Conservation (phyloP, 2,329 filamentous ascomycete genomes). For the Trichophyton verrucosum region DNA sequence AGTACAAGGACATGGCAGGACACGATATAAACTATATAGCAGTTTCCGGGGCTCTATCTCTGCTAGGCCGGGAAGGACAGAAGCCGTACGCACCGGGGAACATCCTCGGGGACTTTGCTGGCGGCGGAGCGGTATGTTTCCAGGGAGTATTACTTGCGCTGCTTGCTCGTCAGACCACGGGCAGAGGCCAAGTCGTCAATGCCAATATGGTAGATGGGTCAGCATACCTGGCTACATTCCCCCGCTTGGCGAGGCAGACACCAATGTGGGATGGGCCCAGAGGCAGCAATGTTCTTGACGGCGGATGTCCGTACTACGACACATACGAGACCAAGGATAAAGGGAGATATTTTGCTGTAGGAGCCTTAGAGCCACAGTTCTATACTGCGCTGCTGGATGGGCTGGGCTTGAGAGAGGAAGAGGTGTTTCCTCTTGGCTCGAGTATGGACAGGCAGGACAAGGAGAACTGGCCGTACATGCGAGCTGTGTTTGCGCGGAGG, state of each 20-base stretch:
- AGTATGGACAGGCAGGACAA: slow-evolving; percentile 47
- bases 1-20: slow-evolving; percentile 76
- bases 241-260: slow-evolving; percentile 53
- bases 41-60: slow-evolving; percentile 63
- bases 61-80: slow-evolving; percentile 59
- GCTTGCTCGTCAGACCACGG: slow-evolving; percentile 49
- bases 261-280: slow-evolving; percentile 51
- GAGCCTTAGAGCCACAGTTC: slow-evolving; percentile 80
- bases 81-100: slow-evolving; percentile 72
- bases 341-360: slow-evolving; percentile 69
- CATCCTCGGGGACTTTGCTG: slow-evolving; percentile 80
- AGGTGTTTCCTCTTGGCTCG: slow-evolving; percentile 34
- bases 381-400: slow-evolving; percentile 56
- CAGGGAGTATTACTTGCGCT: slow-evolving; percentile 73
- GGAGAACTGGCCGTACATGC: slow-evolving; percentile 55
- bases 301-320: slow-evolving; percentile 77
- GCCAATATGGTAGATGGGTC: slow-evolving; percentile 94
- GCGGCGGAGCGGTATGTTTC: slow-evolving; percentile 71
- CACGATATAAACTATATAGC: slow-evolving; percentile 97
- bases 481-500: slow-evolving; percentile 44
- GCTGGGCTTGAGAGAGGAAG: slow-evolving; percentile 44
- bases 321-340: slow-evolving; percentile 72
- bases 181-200: slow-evolving; percentile 76
- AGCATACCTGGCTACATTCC: slow-evolving; percentile 66
- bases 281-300: slow-evolving; percentile 69